Evolutionary conservation across 106 monocot genomes (phyloP), one percentile per base, ranked within the genome.

Genomic region (Gastrodia elata): DNA sequence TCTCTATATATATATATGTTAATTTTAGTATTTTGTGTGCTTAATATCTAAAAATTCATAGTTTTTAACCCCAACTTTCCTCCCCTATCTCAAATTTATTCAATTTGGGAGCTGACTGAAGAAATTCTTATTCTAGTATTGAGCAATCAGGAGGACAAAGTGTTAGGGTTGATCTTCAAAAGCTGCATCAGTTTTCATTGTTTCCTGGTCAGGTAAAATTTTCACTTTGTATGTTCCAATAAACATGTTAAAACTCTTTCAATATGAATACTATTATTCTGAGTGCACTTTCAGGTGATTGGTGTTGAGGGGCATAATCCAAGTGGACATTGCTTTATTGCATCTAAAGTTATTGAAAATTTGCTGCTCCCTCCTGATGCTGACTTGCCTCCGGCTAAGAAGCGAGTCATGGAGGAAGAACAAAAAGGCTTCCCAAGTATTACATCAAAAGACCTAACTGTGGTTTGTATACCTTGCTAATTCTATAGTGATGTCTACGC

Each of bases 241-340:
- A 52, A 56, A 15, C n/a, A 7, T 69, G 25, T 40, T 11, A 69
- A 38, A 26, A 40, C 1, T 37, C 22, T 46, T 38, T 27, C 39
- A 72, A 26, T 48, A 38, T 41, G 52, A 72, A 20, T 24, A 25
- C 38, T 69, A 25, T 69, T 69, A 67, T 75, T 67, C 1, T 6
- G 61, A 71, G 18, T 34, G n/a, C 56, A 36, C 30, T 71, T 79
- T 77, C 81, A 98, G 98, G 91, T 93, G 40, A 80, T 98, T 80
- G 93, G 98, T 39, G 49, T 98, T 71, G 83, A 98, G 68, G 98
- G 98, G 8, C 73, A 85, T 73, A 98, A 98, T 89, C 98, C 93
- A n/a, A 98, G 98, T 84, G 98, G 98, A 46, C 98, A 98, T 38
- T 88, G 85, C 85, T 85, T 98, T 14, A 78, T 93, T 79, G 88